phyloP scores from a whole-genome alignment of 106 monocot genomes.

The Dendrobium nobile region DNA sequence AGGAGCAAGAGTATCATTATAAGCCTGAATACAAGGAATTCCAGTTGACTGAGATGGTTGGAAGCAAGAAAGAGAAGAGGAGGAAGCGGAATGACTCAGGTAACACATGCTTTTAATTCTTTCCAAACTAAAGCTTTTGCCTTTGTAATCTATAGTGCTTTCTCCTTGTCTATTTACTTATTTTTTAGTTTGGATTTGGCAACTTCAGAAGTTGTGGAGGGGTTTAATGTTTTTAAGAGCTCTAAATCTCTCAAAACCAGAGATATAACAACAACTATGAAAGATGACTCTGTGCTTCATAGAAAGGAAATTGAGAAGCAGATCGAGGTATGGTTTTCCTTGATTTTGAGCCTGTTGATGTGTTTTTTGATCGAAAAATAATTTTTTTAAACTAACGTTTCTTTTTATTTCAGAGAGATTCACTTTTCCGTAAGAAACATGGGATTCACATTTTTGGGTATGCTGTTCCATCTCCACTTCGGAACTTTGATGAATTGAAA shows the following conservation, averaged over 20 bases:
- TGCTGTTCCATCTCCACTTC: slow-evolving; percentile 60
- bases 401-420: slow-evolving; percentile 35
- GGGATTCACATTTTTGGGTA: slow-evolving; percentile 80
- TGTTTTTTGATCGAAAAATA: not conserved
- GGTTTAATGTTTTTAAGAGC: slow-evolving; percentile 61
- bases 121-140: not conserved
- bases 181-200: slow-evolving; percentile 11
- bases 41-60: slow-evolving; percentile 8
- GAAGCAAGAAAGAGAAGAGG: slow-evolving; percentile 38
- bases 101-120: not conserved
- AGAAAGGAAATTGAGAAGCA: slow-evolving; percentile 52
- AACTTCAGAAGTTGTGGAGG: slow-evolving; percentile 40
- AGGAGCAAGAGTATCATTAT: slow-evolving; percentile 1
- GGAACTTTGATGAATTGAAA: slow-evolving; percentile 60
- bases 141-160: not conserved
- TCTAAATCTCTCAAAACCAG: slow-evolving; percentile 10
- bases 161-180: not conserved
- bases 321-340: slow-evolving; percentile 54
- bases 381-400: not conserved
- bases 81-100: slow-evolving; percentile 33
- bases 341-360: not conserved
- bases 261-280: not conserved
- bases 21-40: slow-evolving; percentile 6
- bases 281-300: slow-evolving; percentile 11
- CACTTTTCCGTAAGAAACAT: slow-evolving; percentile 68